These are phyloP conservation scores for Tolypocladium guangdongense DNA, from an alignment of 2,329 filamentous ascomycete genomes.

Conservation along the genomic window DNA sequence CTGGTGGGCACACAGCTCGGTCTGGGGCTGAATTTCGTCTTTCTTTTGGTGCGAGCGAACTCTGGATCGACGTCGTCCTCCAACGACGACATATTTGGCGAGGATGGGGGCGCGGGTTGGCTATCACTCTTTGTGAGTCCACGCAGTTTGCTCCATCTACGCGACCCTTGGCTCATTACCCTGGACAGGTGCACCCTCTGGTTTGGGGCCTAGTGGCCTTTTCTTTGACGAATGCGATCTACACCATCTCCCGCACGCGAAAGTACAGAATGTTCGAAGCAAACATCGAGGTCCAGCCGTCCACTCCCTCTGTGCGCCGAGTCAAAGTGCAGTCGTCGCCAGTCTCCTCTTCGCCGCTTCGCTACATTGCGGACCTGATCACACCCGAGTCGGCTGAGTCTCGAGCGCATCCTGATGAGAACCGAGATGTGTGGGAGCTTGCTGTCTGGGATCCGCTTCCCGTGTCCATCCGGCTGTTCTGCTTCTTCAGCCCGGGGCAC, in stretches of 20 bases:
- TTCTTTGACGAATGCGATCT: constrained; percentile 67
- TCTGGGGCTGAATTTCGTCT: constrained; percentile 63
- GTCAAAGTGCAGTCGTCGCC: constrained; percentile 84
- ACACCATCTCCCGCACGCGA: constrained; percentile 70
- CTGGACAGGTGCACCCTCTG: constrained; percentile 50
- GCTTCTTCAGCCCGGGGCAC: constrained; percentile 87
- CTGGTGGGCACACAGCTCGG: constrained; percentile 67
- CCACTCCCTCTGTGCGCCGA: constrained; percentile 76
- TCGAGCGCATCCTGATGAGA: constrained; percentile 71
- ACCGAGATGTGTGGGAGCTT: constrained; percentile 88
- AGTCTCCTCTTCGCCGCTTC: constrained; percentile 64
- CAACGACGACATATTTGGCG: constrained; percentile 77
- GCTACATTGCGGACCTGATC: constrained; percentile 59
- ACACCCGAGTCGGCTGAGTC: constrained; percentile 63
- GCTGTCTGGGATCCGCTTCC: constrained; percentile 89
- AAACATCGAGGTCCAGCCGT: constrained; percentile 62
- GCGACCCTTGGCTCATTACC: constrained; percentile 3
- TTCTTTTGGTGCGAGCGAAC: constrained; percentile 77
- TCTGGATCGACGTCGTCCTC: constrained; percentile 38
- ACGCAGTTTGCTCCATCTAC: constrained; percentile 4
- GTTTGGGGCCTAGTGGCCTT: constrained; percentile 58
- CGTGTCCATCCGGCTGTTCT: constrained; percentile 71
- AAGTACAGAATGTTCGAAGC: constrained; percentile 88
- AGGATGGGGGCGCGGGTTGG: constrained; percentile 56
- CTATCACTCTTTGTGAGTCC: constrained; percentile 41